A percentile compares a stretch with the other conserved stretches of the same genome.
Evolutionary conservation across 2,329 filamentous ascomycete species (phyloP).

Genomic region (Plectosphaerella cucumerina): DNA sequence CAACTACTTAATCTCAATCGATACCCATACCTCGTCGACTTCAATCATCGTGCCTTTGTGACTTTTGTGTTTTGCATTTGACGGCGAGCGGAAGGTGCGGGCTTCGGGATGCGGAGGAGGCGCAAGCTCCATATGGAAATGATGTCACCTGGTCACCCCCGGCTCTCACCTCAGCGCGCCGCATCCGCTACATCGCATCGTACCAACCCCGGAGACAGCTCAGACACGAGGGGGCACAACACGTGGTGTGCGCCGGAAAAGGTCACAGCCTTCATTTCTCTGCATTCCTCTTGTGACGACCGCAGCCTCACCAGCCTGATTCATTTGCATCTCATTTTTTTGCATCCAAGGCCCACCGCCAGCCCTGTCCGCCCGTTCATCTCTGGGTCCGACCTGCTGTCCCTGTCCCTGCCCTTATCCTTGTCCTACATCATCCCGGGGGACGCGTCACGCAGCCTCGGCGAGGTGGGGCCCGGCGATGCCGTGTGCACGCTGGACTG

Average conservation of each 20-base stretch:
- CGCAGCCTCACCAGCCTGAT: too few relatives aligned
- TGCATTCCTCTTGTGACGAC: too few relatives aligned
- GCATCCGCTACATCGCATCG: neutral
- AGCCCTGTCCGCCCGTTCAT: too few relatives aligned
- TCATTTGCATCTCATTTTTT: too few relatives aligned
- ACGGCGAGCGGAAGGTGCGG: neutral
- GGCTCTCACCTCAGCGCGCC: neutral
- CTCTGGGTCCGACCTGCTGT: too few relatives aligned
- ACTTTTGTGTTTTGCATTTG: neutral
- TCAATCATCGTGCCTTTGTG: neutral
- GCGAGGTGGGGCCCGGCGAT: neutral
- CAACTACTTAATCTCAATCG: slow-evolving; percentile 5
- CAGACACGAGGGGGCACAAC: too few relatives aligned
- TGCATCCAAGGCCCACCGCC: too few relatives aligned
- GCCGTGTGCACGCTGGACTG: too few relatives aligned
- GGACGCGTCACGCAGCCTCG: neutral
- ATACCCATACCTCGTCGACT: slow-evolving; percentile 2
- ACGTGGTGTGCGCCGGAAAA: too few relatives aligned
- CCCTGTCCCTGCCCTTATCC: neutral
- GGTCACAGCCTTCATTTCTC: too few relatives aligned
- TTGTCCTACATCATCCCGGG: neutral
- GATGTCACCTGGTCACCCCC: neutral
- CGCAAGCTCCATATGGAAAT: neutral
- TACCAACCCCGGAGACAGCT: too few relatives aligned
- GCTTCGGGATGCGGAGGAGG: neutral